Evolutionary conservation across 768 basidiomycete species (phyloP), one percentile per base, ranked within the genome.

Genomic region (Termitomyces sp.): DNA sequence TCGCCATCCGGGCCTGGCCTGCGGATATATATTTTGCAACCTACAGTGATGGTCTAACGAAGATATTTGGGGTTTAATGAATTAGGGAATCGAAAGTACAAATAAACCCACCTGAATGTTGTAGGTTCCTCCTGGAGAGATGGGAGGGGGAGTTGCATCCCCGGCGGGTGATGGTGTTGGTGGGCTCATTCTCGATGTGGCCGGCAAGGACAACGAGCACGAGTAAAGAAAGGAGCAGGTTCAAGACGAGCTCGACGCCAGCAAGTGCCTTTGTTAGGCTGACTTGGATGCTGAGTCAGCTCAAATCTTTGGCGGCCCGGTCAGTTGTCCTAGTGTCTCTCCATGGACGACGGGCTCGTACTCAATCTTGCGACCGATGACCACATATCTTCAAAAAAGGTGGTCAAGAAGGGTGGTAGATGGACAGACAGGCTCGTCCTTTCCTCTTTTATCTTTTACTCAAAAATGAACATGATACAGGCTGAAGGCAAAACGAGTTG

Each of bases 11-110:
- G 74, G 43, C 82, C 83, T 59, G 89, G 87, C 63, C 96, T 88
- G 43, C 84, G 85, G 64, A 96, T 92, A 75, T 88, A 95, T 69
- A 99, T 84, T 77, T 98, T 98, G 79, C 95, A 98, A 56, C 97
- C 97, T 66, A 95, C 91, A 59, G 85, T 82, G 65, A 98, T 86
- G 36, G 86, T 88, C 95, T 94, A 43, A 66, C 59, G 58, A 57
- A 63, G 59, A 30, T 30, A 30, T 30, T 30, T 72, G 67, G 74
- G 32, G 71, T 71, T 70, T 71, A 54, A 51, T 72, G 53, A 49
- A 57, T n/a, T 58, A 55, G 63, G 43, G 45, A 55, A 56, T 59
- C 37, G 27, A 52, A 26, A 39, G 45, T 32, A 16, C 36, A 49
- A 50, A 62, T 61, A 64, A 32, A 67, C 85, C 71, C 70, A 88